Conservation (phyloP, 2,329 filamentous ascomycete genomes). For the Neofusicoccum sp. region DNA sequence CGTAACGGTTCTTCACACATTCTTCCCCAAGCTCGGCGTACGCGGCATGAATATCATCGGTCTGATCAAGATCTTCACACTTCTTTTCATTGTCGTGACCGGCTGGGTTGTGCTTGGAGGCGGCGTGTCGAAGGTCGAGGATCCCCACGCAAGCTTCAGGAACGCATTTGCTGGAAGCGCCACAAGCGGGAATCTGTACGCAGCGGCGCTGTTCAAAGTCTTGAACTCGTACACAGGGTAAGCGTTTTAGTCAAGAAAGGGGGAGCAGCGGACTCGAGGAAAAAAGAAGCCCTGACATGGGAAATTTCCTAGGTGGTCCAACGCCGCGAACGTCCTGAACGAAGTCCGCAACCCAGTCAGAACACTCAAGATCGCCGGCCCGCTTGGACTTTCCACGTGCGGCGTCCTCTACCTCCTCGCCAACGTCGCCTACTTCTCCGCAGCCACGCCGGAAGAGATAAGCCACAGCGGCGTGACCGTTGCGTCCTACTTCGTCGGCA, state of each 20-base stretch:
- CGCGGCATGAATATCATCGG: constrained; percentile 40
- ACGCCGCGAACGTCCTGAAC: constrained; percentile 69
- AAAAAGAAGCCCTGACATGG: too few species aligned
- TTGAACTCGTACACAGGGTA: constrained; percentile 66
- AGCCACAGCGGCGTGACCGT: constrained; percentile 65
- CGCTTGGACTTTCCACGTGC: constrained; percentile 60
- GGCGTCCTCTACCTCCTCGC: constrained; percentile 65
- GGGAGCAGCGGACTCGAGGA: too few species aligned
- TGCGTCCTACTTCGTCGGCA: constrained; percentile 65
- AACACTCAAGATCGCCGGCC: constrained; percentile 62
- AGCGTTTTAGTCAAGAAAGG: too few species aligned
- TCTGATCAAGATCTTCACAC: constrained; percentile 40
- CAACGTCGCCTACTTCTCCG: constrained; percentile 63
- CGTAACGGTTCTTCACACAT: constrained; percentile 39
- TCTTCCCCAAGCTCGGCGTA: constrained; percentile 37
- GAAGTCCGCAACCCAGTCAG: constrained; percentile 67
- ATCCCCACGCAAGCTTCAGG: constrained; percentile 29
- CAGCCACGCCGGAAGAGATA: constrained; percentile 66
- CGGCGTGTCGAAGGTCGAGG: constrained; percentile 27
- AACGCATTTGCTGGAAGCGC: constrained; percentile 30
- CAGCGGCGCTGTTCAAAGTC: constrained; percentile 64
- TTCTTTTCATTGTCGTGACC: constrained; percentile 40
- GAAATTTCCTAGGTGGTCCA: constrained; percentile 42
- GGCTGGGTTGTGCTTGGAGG: constrained; percentile 31
- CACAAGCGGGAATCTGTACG: constrained; percentile 58